A percentile compares a stretch with the other conserved stretches of the same genome.
Conservation (phyloP, 192 early-diverging fungal species). For the Chytriomyces confervae region DNA sequence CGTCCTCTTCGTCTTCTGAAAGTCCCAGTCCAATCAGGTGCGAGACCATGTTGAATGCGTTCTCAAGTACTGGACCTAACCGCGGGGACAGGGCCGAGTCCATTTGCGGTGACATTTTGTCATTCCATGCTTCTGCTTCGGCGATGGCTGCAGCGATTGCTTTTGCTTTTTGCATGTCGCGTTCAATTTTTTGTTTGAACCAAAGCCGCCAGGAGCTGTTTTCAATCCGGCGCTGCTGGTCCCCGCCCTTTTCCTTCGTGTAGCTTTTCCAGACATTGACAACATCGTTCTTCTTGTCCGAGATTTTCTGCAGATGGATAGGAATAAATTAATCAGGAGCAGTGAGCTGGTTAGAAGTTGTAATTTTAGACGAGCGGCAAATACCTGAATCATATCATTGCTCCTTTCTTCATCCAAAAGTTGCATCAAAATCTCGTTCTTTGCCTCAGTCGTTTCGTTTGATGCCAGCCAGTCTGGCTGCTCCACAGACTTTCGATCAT, state of each 20-base stretch:
- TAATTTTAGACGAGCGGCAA: background rate
- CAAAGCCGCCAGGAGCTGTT: constrained; percentile 55
- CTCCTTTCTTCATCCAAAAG: constrained; percentile 40
- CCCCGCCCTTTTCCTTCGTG: constrained; percentile 41
- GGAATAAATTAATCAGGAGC: background rate
- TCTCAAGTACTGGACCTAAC: constrained; percentile 13
- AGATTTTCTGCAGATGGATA: constrained; percentile 34
- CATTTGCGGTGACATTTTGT: background rate
- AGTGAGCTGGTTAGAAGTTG: background rate
- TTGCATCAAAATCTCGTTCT: constrained; percentile 48
- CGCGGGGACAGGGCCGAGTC: background rate
- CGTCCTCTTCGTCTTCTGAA: too few species aligned
- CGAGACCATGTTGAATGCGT: background rate
- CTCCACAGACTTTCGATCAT: constrained; percentile 17
- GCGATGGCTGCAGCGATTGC: background rate
- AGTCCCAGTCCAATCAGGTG: background rate
- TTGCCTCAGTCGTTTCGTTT: constrained; percentile 31
- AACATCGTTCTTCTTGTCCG: constrained; percentile 48
- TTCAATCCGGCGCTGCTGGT: constrained; percentile 47
- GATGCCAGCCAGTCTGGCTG: constrained; percentile 38
- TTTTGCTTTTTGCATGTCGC: constrained; percentile 10
- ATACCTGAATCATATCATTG: constrained; percentile 46
- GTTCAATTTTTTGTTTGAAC: constrained; percentile 53
- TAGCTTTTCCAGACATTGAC: constrained; percentile 57
- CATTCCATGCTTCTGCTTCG: background rate